Percentiles rank a stretch among this genome's conserved stretches.
Conservation (phyloP, 352 stramenopile species). For the Phytophthora sp. region DNA sequence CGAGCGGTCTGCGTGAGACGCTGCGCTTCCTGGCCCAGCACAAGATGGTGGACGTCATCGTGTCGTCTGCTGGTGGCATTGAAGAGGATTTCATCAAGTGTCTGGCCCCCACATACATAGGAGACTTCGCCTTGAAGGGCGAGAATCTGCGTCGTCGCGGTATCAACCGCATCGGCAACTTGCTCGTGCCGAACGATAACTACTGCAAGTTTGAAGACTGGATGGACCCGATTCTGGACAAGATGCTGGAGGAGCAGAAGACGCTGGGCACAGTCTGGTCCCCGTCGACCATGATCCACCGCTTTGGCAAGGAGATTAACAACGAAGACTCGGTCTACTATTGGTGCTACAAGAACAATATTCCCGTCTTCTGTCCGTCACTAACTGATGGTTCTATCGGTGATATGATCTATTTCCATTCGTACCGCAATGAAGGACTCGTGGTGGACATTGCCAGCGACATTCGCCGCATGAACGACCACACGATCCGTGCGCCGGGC, state of each 20-base stretch:
- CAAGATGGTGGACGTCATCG: slow-evolving; percentile 98
- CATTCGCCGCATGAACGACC: slow-evolving; percentile 98
- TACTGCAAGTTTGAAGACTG: slow-evolving; percentile 99
- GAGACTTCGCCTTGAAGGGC: slow-evolving; percentile 97
- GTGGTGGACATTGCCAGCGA: slow-evolving; percentile 97
- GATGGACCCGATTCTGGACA: slow-evolving; percentile 96
- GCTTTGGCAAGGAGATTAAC: slow-evolving; percentile 97
- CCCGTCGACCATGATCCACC: slow-evolving; percentile 97
- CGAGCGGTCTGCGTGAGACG: slow-evolving; percentile 97
- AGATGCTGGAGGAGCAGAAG: slow-evolving; percentile 98
- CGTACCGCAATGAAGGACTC: slow-evolving; percentile 98
- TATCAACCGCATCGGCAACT: slow-evolving; percentile 99
- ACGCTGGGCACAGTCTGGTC: slow-evolving; percentile 93
- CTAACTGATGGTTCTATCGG: slow-evolving; percentile 99
- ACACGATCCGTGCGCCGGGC: slow-evolving; percentile 93
- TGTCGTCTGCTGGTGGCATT: slow-evolving; percentile 92
- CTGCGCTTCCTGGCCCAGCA: slow-evolving; percentile 98
- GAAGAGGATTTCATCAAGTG: slow-evolving; percentile 99
- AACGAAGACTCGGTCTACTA: slow-evolving; percentile 99
- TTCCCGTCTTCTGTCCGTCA: slow-evolving; percentile 99
- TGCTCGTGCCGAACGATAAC: slow-evolving; percentile 99
- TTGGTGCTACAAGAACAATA: slow-evolving; percentile 99
- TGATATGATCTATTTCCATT: slow-evolving; percentile 99
- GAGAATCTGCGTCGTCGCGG: slow-evolving; percentile 93
- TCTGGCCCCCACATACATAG: slow-evolving; percentile 97